These are phyloP conservation scores for Acer negundo DNA, from an alignment of 345 rosid genomes.

Conservation along the genomic window DNA sequence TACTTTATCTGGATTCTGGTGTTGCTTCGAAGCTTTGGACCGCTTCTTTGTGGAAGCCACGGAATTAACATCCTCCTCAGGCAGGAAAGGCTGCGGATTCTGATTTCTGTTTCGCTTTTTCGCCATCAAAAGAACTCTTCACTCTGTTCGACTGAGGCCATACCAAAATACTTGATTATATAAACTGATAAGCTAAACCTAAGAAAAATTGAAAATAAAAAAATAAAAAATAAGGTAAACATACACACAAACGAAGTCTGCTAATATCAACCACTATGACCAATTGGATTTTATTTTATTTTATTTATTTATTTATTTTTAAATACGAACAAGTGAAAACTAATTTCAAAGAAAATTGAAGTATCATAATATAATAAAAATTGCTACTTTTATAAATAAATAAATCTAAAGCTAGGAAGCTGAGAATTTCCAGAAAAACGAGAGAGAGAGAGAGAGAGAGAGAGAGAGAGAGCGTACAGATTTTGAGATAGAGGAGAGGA, in stretches of 20 bases:
- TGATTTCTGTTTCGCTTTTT: constrained; percentile 62
- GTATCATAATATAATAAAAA: too few species aligned
- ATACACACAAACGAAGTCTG: neutral
- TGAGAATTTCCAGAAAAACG: too few species aligned
- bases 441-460: too few species aligned
- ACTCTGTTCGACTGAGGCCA: neutral
- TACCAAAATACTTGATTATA: neutral
- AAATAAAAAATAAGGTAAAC: neutral
- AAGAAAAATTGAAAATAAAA: too few species aligned
- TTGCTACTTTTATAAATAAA: too few species aligned
- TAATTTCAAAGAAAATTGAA: too few species aligned
- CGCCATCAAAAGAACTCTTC: neutral
- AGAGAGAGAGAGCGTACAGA: too few species aligned
- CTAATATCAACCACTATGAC: neutral
- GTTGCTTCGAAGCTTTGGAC: constrained; percentile 62
- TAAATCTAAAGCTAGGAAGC: too few species aligned
- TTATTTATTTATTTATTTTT: too few species aligned
- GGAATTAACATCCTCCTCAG: constrained; percentile 40
- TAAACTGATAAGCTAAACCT: neutral
- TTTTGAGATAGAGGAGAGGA: too few species aligned
- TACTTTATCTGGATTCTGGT: constrained; percentile 62
- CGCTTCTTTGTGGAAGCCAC: constrained; percentile 57
- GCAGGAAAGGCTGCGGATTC: constrained; percentile 66
- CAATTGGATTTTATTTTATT: too few species aligned
- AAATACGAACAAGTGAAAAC: too few species aligned